Evolutionary conservation across 1,139 yeast genomes (phyloP).

Genomic region (Zygosaccharomyces sapae): DNA sequence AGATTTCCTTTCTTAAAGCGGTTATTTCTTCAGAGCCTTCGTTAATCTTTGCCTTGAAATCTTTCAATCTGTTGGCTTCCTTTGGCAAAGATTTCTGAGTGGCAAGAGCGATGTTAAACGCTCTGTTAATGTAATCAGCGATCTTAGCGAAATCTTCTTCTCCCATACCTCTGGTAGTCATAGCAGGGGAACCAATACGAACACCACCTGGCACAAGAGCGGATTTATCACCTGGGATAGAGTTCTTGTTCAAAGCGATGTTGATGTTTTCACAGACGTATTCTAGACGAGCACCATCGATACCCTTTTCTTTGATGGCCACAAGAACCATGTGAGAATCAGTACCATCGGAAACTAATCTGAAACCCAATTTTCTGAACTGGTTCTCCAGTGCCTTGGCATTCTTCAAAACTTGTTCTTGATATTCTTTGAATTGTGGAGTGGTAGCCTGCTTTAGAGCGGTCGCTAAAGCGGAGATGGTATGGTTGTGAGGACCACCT

Average conservation of each 20-base stretch:
- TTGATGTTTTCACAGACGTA: constrained; percentile 90
- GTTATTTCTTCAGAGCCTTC: constrained; percentile 65
- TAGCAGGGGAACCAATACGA: constrained; percentile 98
- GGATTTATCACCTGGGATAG: constrained; percentile 97
- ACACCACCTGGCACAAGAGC: constrained; percentile 98
- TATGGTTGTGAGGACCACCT: constrained; percentile 99
- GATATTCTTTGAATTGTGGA: constrained; percentile 89
- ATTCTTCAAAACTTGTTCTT: constrained; percentile 80
- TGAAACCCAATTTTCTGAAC: constrained; percentile 67
- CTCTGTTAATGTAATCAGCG: constrained; percentile 77
- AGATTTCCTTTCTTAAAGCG: constrained; percentile 70
- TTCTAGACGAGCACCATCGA: constrained; percentile 98
- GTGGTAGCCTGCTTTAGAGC: constrained; percentile 92
- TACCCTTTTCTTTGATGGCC: constrained; percentile 79
- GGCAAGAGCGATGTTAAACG: constrained; percentile 72
- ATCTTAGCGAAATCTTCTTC: constrained; percentile 81
- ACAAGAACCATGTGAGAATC: constrained; percentile 95
- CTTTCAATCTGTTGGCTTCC: constrained; percentile 90
- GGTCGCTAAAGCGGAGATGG: constrained; percentile 94
- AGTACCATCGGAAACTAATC: constrained; percentile 88
- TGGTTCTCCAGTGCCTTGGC: constrained; percentile 80
- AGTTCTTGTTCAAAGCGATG: constrained; percentile 94
- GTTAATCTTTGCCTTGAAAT: constrained; percentile 78
- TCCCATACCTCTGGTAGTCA: constrained; percentile 95
- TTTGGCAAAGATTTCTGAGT: constrained; percentile 72